Percentiles rank a stretch among this genome's conserved stretches.
phyloP scores from a whole-genome alignment of 1,139 yeast genomes.

The Hansenula sp. region DNA sequence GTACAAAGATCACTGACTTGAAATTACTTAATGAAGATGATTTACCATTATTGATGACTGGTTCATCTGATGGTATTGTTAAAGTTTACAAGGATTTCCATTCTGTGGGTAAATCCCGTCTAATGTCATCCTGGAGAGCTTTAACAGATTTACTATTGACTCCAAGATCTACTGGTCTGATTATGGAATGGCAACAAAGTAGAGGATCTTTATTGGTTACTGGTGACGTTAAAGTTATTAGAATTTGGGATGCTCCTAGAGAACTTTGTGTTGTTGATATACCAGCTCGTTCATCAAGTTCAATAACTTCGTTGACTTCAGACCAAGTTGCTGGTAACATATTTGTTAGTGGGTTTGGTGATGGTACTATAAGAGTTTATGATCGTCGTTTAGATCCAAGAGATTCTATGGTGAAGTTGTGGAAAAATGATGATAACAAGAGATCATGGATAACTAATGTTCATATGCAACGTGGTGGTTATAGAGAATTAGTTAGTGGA shows the following conservation, averaged over 20 bases:
- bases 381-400: conserved; percentile 84
- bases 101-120: conserved; percentile 46
- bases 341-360: conserved; percentile 89
- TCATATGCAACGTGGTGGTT: conserved; percentile 97
- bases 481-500: conserved; percentile 83
- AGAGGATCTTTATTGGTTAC: conserved; percentile 88
- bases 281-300: conserved; percentile 88
- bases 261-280: conserved; percentile 83
- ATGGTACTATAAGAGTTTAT: conserved; percentile 86
- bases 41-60: conserved; percentile 75
- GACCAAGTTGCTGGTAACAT: conserved; percentile 96
- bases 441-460: conserved; percentile 69
- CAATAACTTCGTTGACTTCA: conserved; percentile 83
- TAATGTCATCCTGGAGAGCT: conserved; percentile 91
- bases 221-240: conserved; percentile 89
- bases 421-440: conserved; percentile 48
- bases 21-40: conserved; percentile 92
- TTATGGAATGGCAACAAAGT: conserved; percentile 96
- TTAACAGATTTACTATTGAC: conserved; percentile 79
- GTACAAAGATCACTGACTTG: conserved; percentile 83
- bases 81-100: conserved; percentile 80
- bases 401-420: conserved; percentile 79
- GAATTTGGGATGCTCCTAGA: conserved; percentile 96
- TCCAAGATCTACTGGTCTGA: conserved; percentile 76
- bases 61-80: conserved; percentile 91